These are phyloP conservation scores for Globisporangium emineosum DNA, from an alignment of 352 stramenopile species.

Conservation along the genomic window DNA sequence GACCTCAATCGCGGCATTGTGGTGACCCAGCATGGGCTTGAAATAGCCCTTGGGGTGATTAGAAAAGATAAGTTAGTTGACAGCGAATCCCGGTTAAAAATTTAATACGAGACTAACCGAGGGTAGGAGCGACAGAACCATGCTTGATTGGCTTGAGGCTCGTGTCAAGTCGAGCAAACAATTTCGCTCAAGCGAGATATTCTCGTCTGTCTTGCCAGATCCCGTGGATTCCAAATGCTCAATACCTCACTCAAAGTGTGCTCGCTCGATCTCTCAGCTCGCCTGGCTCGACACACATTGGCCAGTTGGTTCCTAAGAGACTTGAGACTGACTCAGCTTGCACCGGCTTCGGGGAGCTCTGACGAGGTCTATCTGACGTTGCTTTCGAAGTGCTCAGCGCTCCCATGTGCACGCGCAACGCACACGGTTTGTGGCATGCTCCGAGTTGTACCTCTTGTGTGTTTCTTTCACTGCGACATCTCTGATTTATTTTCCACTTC, in stretches of 20 bases:
- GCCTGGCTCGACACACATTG: neutral
- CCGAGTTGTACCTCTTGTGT: too few relatives aligned
- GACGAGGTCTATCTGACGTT: too few relatives aligned
- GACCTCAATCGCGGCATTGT: neutral
- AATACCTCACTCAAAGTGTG: neutral
- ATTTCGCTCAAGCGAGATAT: neutral
- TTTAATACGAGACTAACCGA: conserved; percentile 18
- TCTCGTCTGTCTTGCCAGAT: neutral
- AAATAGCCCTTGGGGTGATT: neutral
- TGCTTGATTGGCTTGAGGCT: neutral
- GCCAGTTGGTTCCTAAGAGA: neutral
- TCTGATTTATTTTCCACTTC: too few relatives aligned
- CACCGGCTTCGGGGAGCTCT: too few relatives aligned
- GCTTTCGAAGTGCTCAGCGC: too few relatives aligned
- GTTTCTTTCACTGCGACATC: too few relatives aligned
- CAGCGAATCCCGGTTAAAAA: neutral
- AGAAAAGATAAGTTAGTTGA: neutral
- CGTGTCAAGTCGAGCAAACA: neutral
- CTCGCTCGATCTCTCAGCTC: neutral
- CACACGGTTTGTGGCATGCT: too few relatives aligned
- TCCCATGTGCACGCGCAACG: too few relatives aligned
- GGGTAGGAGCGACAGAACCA: too few relatives aligned
- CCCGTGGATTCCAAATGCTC: neutral
- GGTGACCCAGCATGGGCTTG: neutral
- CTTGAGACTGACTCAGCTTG: neutral